A percentile compares a stretch with the other conserved stretches of the same genome.
Evolutionary conservation across 116 monocot species (phyloP).

Genomic region (Iris pallida): DNA sequence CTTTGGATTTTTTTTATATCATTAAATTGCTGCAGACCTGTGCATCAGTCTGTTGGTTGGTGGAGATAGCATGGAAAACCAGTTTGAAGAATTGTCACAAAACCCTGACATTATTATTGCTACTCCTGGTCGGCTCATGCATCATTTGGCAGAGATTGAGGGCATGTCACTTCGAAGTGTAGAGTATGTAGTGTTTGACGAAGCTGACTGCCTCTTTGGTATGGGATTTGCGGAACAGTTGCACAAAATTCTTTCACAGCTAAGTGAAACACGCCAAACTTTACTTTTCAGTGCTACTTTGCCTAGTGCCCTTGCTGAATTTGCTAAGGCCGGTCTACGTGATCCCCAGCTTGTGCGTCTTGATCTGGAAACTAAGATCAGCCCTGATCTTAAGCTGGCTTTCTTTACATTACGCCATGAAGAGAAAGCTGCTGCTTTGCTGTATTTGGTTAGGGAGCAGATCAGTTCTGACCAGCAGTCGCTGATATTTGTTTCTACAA

Average conservation of each 20-base stretch:
- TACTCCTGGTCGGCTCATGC: conserved; percentile 91
- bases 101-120: conserved; percentile 95
- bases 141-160: conserved; percentile 81
- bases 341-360: conserved; percentile 79
- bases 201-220: conserved; percentile 82
- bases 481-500: conserved; percentile 85
- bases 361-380: conserved; percentile 81
- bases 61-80: conserved; percentile 94
- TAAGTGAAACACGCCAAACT: conserved; percentile 85
- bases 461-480: conserved; percentile 80
- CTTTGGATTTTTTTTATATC: background rate
- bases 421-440: conserved; percentile 77
- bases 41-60: conserved; percentile 76
- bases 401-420: conserved; percentile 84
- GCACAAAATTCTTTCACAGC: conserved; percentile 60
- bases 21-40: conserved; percentile 41
- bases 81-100: conserved; percentile 88
- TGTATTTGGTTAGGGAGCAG: conserved; percentile 76
- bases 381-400: conserved; percentile 67
- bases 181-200: conserved; percentile 97
- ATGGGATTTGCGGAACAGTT: conserved; percentile 94
- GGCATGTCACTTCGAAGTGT: conserved; percentile 76
- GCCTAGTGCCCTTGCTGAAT: conserved; percentile 86
- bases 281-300: conserved; percentile 91
- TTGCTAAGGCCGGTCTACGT: conserved; percentile 88